Base-by-base conservation (phyloP, 1,284 basidiomycete genomes). In the Pisolithus thermaeus region DNA sequence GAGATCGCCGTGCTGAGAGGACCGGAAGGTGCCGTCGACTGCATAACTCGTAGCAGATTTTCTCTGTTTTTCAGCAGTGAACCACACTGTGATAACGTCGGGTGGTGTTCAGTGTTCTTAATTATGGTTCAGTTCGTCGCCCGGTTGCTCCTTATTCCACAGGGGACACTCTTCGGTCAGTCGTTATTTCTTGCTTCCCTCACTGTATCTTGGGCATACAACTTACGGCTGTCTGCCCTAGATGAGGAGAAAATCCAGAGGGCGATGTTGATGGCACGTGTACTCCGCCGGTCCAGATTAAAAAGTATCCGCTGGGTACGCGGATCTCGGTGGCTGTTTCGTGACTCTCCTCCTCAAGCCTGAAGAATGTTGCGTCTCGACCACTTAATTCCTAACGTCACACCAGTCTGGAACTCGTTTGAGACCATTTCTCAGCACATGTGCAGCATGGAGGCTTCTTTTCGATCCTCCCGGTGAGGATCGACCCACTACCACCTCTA, bases 311-410 rank as follows among this genome's bases (percentile, higher is more conserved):
- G 11, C 30, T 57, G 22, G 48, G 47, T 20, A 47, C 52, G 22
- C 16, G 52, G 12, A 54, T 52, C 16, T 36, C 54, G 12, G 47
- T 50, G 42, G 52, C 49, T 20, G 47, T 58, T 7, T 58, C 39
- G 52, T 51, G 7, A 20, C 56, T 30, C 49, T 57, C 23, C 20
- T 23, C 14, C 23, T 9, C 5, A 23, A 23, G 3, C n/a, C 20
- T 12, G 39, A 41, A 41, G 23, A 42, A 45, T n/a, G 12, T 11
- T 41, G 5, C 1, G 1, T 41, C 22, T 22, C 14, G 39, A 39
- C 18, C 40, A 56, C 43, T 60, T 65, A n/a, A 58, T 68, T 42
- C 14, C 22, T 20, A 41, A 41, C 9, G 20, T 25, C 11, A 20
- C 39, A 6, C 11, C 11, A 3, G 20, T 23, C 11, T 41, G 39